Base-by-base conservation (phyloP, 257 asterid species). In the Nicotiana knightiana region DNA sequence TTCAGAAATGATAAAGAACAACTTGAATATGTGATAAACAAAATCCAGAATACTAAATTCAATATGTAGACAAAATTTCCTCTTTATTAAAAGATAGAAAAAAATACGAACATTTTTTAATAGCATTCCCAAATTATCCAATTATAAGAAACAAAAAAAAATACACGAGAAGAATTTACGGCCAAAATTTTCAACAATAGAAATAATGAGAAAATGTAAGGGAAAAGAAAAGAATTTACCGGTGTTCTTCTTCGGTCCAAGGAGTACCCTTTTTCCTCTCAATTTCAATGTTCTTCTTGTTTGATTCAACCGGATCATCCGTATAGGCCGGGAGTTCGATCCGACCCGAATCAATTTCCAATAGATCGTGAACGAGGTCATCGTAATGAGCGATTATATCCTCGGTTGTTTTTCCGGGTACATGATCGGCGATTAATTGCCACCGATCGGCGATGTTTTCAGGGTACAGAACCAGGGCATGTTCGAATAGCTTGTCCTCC, bases 221-320 rank as follows among this genome's bases (percentile, higher is more conserved):
- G 30, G 1, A 12, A 51, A n/a, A 21, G 4, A 21, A 33, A 51
- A n/a, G 24, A 62, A 32, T 21, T 3, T 1, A 91, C 96, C 93
- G 87, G 89, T 94, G 98, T 81, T 94, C 98, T 24, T 92, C 95
- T 83, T 92, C 96, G 0, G 97, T 89, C 97, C 98, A 92, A 21
- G 98, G 97, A 3, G 93, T 91, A 21, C 98, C 98, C 33, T 90
- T 90, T 59, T 87, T 90, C 85, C 97, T 86, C 35, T 92, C 95
- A 21, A 62, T 86, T 1, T 90, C 96, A n/a, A 80, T 82, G 61
- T 86, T 86, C 39, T 90, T 90, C 18, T 85, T 39, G 28, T 86
- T 87, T 37, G 83, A 67, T 57, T 85, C 85, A 12, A 46, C 54
- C 39, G 66, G 64, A 59, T 83, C 86, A 71, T 81, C 91, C 4